A percentile compares a stretch with the other conserved stretches of the same genome.
These are phyloP conservation scores for Rhizopus arrhizus DNA, from an alignment of 371 early-diverging fungal genomes.

Conservation along the genomic window DNA sequence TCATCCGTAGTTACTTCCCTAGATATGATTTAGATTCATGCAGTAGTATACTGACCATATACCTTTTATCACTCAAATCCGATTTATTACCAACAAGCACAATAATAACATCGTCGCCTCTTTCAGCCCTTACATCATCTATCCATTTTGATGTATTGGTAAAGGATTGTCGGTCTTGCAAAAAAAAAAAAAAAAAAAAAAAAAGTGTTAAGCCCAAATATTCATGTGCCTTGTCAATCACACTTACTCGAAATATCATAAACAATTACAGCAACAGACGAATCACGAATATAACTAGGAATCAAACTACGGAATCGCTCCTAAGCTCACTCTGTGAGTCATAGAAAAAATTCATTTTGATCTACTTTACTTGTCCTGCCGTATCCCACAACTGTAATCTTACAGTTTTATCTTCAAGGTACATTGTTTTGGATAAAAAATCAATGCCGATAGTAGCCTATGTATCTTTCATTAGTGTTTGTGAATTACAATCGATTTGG, in stretches of 20 bases:
- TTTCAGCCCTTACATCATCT: constrained; percentile 93
- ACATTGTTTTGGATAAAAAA: constrained; percentile 98
- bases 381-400: constrained; percentile 99
- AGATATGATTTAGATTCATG: neutral
- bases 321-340: constrained; percentile 32
- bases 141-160: constrained; percentile 96
- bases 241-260: constrained; percentile 72
- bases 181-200: no score
- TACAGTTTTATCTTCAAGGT: constrained; percentile 94
- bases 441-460: constrained; percentile 99
- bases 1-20: constrained; percentile 92
- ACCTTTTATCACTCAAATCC: constrained; percentile 89
- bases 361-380: constrained; percentile 88
- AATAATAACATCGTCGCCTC: constrained; percentile 94
- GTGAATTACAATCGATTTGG: no score
- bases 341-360: neutral
- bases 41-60: constrained; percentile 3
- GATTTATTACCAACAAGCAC: constrained; percentile 98
- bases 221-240: neutral
- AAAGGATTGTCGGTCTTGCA: constrained; percentile 86
- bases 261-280: constrained; percentile 97
- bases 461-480: no score
- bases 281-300: constrained; percentile 98
- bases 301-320: constrained; percentile 97
- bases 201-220: neutral